Evolutionary conservation across 2,329 filamentous ascomycete species (phyloP).

Genomic region (Camptophora hylomeconis): DNA sequence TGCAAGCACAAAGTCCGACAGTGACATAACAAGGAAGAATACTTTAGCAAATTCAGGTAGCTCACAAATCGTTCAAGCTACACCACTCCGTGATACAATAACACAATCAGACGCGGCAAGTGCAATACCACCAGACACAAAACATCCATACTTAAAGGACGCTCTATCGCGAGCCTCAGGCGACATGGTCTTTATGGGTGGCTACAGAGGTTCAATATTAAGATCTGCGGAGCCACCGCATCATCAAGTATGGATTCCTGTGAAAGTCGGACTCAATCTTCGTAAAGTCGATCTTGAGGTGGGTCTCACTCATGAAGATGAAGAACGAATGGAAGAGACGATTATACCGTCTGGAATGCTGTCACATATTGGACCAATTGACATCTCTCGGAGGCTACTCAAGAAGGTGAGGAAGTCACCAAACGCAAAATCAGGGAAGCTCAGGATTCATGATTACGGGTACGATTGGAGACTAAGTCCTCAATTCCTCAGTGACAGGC

Average conservation of each 20-base stretch:
- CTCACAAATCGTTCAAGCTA: too few species aligned
- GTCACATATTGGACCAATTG: constrained; percentile 81
- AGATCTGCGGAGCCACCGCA: constrained; percentile 69
- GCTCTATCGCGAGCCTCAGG: constrained; percentile 60
- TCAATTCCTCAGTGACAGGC: constrained; percentile 53
- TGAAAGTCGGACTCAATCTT: constrained; percentile 84
- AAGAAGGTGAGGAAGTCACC: constrained; percentile 62
- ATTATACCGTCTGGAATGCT: constrained; percentile 80
- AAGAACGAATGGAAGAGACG: constrained; percentile 68
- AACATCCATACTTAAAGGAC: constrained; percentile 38
- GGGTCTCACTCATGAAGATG: constrained; percentile 66
- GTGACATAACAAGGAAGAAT: neutral
- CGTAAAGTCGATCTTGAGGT: constrained; percentile 86
- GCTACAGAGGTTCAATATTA: constrained; percentile 81
- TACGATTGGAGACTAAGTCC: constrained; percentile 93
- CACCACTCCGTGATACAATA: too few species aligned
- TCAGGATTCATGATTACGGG: constrained; percentile 79
- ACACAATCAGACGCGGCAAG: neutral
- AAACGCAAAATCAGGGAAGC: constrained; percentile 55
- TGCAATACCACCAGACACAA: constrained; percentile 3
- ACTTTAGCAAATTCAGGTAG: neutral
- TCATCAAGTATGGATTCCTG: constrained; percentile 84
- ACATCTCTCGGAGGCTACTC: constrained; percentile 72
- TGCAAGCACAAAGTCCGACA: neutral
- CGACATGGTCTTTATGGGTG: constrained; percentile 78